phyloP scores from a whole-genome alignment of 495 filamentous ascomycete species.

The Cairneyella variabilis region DNA sequence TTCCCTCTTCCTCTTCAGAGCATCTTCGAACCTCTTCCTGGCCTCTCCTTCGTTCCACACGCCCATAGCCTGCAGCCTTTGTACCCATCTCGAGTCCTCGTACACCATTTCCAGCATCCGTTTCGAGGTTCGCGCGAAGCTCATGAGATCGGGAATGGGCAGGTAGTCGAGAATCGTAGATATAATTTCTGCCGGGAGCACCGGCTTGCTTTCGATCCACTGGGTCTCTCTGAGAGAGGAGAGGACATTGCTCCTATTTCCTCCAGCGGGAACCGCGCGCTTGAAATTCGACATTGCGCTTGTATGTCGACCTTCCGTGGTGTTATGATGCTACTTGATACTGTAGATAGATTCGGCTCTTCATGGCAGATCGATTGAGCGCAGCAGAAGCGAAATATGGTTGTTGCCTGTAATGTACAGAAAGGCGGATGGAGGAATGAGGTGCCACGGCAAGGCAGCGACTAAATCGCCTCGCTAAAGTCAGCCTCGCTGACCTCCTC shows the following conservation, averaged over 20 bases:
- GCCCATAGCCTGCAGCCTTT: conserved; percentile 75
- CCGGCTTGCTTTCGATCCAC: conserved; percentile 69
- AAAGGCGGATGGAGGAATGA: too few relatives aligned
- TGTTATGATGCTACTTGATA: too few relatives aligned
- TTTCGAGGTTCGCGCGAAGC: conserved; percentile 81
- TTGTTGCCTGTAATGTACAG: too few relatives aligned
- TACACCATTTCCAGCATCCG: conserved; percentile 98
- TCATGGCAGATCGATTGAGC: neutral
- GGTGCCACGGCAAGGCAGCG: too few relatives aligned
- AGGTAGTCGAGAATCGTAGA: conserved; percentile 85
- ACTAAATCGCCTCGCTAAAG: too few relatives aligned
- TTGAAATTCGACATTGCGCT: conserved; percentile 60
- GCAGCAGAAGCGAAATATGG: neutral
- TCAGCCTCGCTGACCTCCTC: too few relatives aligned
- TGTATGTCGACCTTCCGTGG: too few relatives aligned
- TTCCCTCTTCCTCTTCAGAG: conserved; percentile 62
- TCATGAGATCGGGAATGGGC: conserved; percentile 75
- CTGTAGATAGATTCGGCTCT: neutral
- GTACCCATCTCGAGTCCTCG: conserved; percentile 95
- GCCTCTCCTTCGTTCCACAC: conserved; percentile 93
- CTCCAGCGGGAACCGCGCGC: conserved; percentile 46
- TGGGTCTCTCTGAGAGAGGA: conserved; percentile 70
- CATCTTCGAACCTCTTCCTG: conserved; percentile 69
- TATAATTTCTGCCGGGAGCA: conserved; percentile 89
- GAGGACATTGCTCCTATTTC: conserved; percentile 52